phyloP scores from a whole-genome alignment of 352 stramenopile genomes.

The Pythium dissotocum region DNA sequence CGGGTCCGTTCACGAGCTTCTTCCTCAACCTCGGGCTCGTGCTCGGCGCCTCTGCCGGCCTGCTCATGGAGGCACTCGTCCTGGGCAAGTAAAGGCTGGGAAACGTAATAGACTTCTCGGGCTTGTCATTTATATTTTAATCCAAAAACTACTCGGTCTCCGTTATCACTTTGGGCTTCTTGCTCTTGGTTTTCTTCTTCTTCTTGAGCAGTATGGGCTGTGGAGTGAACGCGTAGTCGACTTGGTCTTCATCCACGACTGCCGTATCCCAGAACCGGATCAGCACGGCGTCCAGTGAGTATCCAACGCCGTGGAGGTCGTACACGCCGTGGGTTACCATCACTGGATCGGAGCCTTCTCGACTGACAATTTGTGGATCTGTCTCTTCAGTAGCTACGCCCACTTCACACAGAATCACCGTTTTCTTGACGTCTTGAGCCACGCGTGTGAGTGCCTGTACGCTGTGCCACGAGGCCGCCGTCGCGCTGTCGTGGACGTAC shows the following conservation, averaged over 20 bases:
- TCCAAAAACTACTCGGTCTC: neutral
- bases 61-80: conserved; percentile 65
- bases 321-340: conserved; percentile 33
- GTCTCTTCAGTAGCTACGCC: neutral
- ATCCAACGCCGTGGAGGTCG: conserved; percentile 36
- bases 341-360: neutral
- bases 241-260: conserved; percentile 20
- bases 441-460: conserved; percentile 74
- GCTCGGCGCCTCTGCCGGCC: conserved; percentile 63
- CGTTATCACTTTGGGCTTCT: conserved; percentile 1
- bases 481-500: conserved; percentile 38
- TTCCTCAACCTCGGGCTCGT: conserved; percentile 85
- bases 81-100: conserved; percentile 33
- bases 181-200: conserved; percentile 29
- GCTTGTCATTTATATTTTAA: neutral
- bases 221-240: conserved; percentile 40
- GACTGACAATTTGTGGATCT: neutral
- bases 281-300: conserved; percentile 39
- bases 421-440: conserved; percentile 81
- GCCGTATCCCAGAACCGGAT: conserved; percentile 64
- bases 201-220: conserved; percentile 42
- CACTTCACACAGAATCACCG: conserved; percentile 60
- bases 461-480: conserved; percentile 39
- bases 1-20: conserved; percentile 82
- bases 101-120: conserved; percentile 1